Evolutionary conservation across 2,329 filamentous ascomycete species (phyloP).

Genomic region (Aplosporella prunicola): DNA sequence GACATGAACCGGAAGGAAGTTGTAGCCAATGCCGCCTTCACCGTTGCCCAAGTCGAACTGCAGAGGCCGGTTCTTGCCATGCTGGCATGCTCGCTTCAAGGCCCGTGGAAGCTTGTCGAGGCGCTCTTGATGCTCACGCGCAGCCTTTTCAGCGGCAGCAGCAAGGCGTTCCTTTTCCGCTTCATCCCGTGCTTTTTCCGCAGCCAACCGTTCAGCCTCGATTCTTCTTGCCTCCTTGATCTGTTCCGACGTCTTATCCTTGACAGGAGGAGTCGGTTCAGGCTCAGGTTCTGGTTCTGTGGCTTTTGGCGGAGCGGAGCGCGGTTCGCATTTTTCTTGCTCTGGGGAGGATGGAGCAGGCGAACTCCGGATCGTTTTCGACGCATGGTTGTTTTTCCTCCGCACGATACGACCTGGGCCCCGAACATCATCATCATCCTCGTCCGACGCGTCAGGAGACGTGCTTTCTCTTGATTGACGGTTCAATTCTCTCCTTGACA

Average conservation of each 20-base stretch:
- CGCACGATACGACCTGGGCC: constrained; percentile 6
- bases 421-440: constrained; percentile 29
- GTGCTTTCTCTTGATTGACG: constrained; percentile 17
- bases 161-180: constrained; percentile 16
- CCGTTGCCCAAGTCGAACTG: constrained; percentile 26
- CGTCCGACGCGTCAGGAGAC: constrained; percentile 21
- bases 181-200: constrained; percentile 23
- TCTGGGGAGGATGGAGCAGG: constrained; percentile 9
- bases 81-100: constrained; percentile 27
- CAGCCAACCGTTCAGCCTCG: constrained; percentile 17
- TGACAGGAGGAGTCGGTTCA: neutral
- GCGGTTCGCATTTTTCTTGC: constrained; percentile 1
- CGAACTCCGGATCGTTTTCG: constrained; percentile 8
- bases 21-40: constrained; percentile 28
- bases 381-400: constrained; percentile 6
- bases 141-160: constrained; percentile 12
- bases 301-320: neutral
- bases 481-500: constrained; percentile 27
- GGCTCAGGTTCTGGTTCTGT: constrained; percentile 2
- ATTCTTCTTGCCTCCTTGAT: constrained; percentile 7
- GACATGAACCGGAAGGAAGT: constrained; percentile 30
- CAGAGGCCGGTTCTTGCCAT: constrained; percentile 27
- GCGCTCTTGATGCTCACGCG: constrained; percentile 22
- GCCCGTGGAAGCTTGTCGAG: constrained; percentile 28
- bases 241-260: constrained; percentile 20